phyloP scores from a whole-genome alignment of 768 basidiomycete species.

The Boletus vinaceobasis region DNA sequence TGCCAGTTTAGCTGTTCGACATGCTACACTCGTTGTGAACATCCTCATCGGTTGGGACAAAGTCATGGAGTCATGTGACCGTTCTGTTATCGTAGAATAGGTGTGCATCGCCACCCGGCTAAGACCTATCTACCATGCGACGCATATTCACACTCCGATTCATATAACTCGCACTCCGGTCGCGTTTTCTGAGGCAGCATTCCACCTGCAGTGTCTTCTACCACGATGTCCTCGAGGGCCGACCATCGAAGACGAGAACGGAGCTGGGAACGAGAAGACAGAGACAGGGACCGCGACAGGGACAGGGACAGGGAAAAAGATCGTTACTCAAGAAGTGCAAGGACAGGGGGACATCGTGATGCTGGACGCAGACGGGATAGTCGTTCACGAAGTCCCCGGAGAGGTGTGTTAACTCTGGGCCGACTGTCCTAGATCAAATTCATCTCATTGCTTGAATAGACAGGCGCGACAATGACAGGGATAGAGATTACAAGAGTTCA shows the following conservation, averaged over 20 bases:
- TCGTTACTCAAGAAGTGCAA: slow-evolving; percentile 39
- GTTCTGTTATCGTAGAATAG: neutral
- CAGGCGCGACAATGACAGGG: slow-evolving; percentile 31
- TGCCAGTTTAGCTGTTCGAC: slow-evolving; percentile 12
- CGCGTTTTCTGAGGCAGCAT: too few relatives aligned
- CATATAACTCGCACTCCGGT: too few relatives aligned
- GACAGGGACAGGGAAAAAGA: slow-evolving; percentile 41
- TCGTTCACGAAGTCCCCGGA: slow-evolving; percentile 38
- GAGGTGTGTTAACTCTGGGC: slow-evolving; percentile 22
- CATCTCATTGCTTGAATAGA: slow-evolving; percentile 28
- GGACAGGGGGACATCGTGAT: slow-evolving; percentile 33
- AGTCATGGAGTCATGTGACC: slow-evolving; percentile 27
- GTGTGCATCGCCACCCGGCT: too few relatives aligned
- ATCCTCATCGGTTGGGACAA: slow-evolving; percentile 4
- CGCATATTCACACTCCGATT: too few relatives aligned
- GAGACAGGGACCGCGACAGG: slow-evolving; percentile 24
- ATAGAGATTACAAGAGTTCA: slow-evolving; percentile 37
- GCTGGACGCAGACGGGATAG: slow-evolving; percentile 35
- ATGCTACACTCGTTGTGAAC: slow-evolving; percentile 22
- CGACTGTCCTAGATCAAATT: neutral
- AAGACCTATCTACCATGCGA: too few relatives aligned
- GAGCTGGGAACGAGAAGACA: slow-evolving; percentile 55
- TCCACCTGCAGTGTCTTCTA: slow-evolving; percentile 23
- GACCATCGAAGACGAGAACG: slow-evolving; percentile 58
- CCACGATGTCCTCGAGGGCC: slow-evolving; percentile 55